These are phyloP conservation scores for Penicillium crustosum DNA, from an alignment of 2,329 filamentous ascomycete genomes.

Conservation along the genomic window DNA sequence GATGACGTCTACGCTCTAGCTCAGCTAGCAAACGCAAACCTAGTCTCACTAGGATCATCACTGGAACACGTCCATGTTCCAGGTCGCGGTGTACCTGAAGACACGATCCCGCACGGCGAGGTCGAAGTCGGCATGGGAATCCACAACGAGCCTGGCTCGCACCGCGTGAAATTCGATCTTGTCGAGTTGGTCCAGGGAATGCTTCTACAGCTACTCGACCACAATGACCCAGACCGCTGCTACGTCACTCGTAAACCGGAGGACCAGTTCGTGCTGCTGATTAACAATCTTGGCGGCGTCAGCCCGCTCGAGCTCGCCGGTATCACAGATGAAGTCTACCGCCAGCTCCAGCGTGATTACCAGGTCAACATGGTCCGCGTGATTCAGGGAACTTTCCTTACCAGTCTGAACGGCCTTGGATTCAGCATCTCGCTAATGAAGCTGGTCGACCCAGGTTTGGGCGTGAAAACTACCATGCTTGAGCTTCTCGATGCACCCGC, in stretches of 20 bases:
- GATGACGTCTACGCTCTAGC: constrained; percentile 73
- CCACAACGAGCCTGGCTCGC: constrained; percentile 63
- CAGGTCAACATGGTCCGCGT: constrained; percentile 62
- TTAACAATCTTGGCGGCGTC: constrained; percentile 70
- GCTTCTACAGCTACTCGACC: constrained; percentile 64
- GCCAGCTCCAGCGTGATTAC: constrained; percentile 59
- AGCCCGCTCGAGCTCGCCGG: constrained; percentile 66
- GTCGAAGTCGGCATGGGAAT: constrained; percentile 73
- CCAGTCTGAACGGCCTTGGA: constrained; percentile 68
- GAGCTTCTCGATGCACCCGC: constrained; percentile 67
- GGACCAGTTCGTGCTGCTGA: constrained; percentile 62
- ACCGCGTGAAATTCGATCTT: constrained; percentile 51
- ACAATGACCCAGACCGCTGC: constrained; percentile 62
- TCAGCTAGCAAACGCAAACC: constrained; percentile 68
- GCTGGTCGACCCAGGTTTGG: constrained; percentile 59
- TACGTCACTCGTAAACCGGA: constrained; percentile 59
- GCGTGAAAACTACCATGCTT: constrained; percentile 56
- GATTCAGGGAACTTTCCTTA: constrained; percentile 68
- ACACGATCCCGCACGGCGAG: constrained; percentile 53
- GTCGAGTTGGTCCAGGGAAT: constrained; percentile 58
- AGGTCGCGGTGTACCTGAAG: constrained; percentile 62
- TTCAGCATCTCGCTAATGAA: constrained; percentile 69
- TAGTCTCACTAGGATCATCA: constrained; percentile 82
- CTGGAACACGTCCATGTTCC: constrained; percentile 92
- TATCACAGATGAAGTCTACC: constrained; percentile 65